Percentiles rank a stretch among this genome's conserved stretches.
Evolutionary conservation across 2,329 filamentous ascomycete genomes (phyloP).

Genomic region (Cladorrhinum sp.): DNA sequence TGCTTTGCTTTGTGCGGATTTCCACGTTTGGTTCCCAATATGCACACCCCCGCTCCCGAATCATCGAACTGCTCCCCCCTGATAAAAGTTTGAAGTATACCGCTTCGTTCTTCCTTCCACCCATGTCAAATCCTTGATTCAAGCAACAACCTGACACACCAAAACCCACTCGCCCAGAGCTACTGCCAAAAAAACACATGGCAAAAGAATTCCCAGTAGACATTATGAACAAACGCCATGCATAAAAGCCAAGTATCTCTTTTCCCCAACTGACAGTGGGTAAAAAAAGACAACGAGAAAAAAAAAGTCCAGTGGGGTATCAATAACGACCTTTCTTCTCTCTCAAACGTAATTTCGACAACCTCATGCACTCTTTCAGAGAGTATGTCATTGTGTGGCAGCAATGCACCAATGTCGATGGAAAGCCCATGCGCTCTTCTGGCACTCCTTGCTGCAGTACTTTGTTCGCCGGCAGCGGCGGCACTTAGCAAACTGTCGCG

Average conservation of each 20-base stretch:
- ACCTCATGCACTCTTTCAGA: background rate
- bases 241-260: constrained; percentile 21
- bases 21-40: too few relatives aligned
- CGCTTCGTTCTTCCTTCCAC: background rate
- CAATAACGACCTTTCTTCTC: constrained; percentile 25
- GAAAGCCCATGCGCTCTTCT: constrained; percentile 98
- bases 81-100: background rate
- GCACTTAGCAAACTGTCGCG: constrained; percentile 96
- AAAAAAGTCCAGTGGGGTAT: constrained; percentile 27
- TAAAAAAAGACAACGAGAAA: background rate
- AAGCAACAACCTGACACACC: background rate
- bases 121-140: background rate
- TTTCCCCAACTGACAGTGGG: background rate
- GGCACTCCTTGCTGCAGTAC: constrained; percentile 99
- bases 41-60: too few relatives aligned
- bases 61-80: too few relatives aligned
- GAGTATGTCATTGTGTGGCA: constrained; percentile 50
- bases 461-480: constrained; percentile 93
- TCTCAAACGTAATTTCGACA: constrained; percentile 3
- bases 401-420: constrained; percentile 97
- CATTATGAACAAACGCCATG: constrained; percentile 31
- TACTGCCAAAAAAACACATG: background rate
- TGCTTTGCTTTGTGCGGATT: too few relatives aligned
- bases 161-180: background rate
- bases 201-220: constrained; percentile 24